phyloP scores from a whole-genome alignment of 352 stramenopile genomes.

The Globisporangium rhizosaccharum region DNA sequence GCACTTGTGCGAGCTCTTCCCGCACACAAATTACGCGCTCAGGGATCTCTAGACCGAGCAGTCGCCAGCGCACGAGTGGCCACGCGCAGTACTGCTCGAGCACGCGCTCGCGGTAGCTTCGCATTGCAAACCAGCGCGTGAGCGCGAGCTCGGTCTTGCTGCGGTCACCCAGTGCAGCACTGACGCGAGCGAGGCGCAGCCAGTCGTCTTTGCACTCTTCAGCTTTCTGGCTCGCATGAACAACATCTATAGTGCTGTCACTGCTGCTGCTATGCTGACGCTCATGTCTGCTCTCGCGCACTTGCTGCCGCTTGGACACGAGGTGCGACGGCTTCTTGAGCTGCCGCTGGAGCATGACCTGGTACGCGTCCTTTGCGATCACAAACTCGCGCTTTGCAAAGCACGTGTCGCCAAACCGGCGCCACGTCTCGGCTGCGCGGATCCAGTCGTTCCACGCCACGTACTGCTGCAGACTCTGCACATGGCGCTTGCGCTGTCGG shows the following conservation, averaged over 20 bases:
- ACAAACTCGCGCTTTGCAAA: slow-evolving; percentile 40
- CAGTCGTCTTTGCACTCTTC: slow-evolving; percentile 33
- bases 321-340: slow-evolving; percentile 24
- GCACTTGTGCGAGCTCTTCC: slow-evolving; percentile 15
- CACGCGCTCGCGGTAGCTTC: slow-evolving; percentile 36
- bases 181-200: slow-evolving; percentile 43
- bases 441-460: slow-evolving; percentile 61
- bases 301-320: slow-evolving; percentile 7
- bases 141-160: slow-evolving; percentile 19
- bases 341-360: slow-evolving; percentile 53
- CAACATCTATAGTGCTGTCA: background rate
- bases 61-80: slow-evolving; percentile 55
- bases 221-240: background rate
- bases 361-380: slow-evolving; percentile 57
- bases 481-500: slow-evolving; percentile 17
- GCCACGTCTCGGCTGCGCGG: slow-evolving; percentile 41
- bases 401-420: slow-evolving; percentile 42
- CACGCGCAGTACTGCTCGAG: slow-evolving; percentile 39
- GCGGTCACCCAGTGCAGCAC: slow-evolving; percentile 44
- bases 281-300: background rate
- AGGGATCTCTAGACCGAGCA: slow-evolving; percentile 44
- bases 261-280: slow-evolving; percentile 2
- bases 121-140: slow-evolving; percentile 30
- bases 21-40: slow-evolving; percentile 23
- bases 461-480: slow-evolving; percentile 19